phyloP scores from a whole-genome alignment of 108 stramenopile genomes.

The Seminavis robusta region DNA sequence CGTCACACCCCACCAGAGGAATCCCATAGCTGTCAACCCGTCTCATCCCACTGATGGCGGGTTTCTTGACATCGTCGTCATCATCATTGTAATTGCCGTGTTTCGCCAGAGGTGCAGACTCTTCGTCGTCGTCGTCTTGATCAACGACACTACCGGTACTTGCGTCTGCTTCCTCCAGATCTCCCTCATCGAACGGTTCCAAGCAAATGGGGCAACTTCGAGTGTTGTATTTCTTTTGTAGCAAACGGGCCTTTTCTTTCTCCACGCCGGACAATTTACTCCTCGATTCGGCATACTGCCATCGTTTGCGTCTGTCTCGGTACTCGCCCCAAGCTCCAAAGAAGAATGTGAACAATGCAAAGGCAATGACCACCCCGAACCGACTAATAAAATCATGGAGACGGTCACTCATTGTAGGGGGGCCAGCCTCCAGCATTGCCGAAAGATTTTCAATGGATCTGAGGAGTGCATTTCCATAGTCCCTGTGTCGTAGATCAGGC shows the following conservation, averaged over 20 bases:
- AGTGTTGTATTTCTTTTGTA: slow-evolving; percentile 66
- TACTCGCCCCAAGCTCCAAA: slow-evolving; percentile 88
- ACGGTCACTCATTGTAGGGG: slow-evolving; percentile 65
- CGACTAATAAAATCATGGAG: slow-evolving; percentile 64
- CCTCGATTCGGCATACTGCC: slow-evolving; percentile 56
- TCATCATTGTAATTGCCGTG: background rate
- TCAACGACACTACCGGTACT: background rate
- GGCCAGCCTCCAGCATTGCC: slow-evolving; percentile 61
- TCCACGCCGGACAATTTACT: slow-evolving; percentile 62
- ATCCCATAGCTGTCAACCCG: slow-evolving; percentile 75
- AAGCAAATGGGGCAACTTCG: slow-evolving; percentile 78
- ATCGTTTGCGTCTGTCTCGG: slow-evolving; percentile 70
- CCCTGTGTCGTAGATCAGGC: slow-evolving; percentile 57
- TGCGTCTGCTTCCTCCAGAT: slow-evolving; percentile 11
- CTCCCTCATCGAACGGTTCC: slow-evolving; percentile 49
- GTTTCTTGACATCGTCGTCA: background rate
- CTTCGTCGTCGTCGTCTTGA: slow-evolving; percentile 7
- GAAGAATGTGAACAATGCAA: slow-evolving; percentile 76
- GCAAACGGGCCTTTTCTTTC: slow-evolving; percentile 59
- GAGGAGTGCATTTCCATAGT: slow-evolving; percentile 62
- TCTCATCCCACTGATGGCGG: slow-evolving; percentile 9
- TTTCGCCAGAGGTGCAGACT: background rate
- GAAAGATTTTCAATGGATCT: slow-evolving; percentile 62
- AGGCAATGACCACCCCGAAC: slow-evolving; percentile 79
- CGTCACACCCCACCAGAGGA: slow-evolving; percentile 62